Percentiles rank a stretch among this genome's conserved stretches.
Conservation (phyloP, 768 basidiomycete species). For the Tulasnella sp. region DNA sequence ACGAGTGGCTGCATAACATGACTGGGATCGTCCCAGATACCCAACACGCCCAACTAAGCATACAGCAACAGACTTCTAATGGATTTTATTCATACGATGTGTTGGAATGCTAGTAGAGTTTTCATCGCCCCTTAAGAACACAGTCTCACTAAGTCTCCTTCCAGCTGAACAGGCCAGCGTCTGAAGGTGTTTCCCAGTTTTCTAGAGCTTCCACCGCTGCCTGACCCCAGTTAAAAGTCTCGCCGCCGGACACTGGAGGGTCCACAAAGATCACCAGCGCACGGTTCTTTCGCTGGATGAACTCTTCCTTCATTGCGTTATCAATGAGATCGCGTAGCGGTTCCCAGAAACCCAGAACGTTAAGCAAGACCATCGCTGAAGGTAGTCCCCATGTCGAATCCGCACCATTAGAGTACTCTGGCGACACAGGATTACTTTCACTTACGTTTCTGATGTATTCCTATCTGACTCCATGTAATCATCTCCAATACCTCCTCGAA, state of each 20-base stretch:
- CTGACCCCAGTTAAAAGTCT: constrained; percentile 71
- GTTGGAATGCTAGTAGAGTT: no score
- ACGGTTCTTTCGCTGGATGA: constrained; percentile 56
- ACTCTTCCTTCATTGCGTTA: constrained; percentile 56
- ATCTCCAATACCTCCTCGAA: constrained; percentile 95
- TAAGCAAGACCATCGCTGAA: constrained; percentile 74
- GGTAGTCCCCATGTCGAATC: not conserved
- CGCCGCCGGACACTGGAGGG: constrained; percentile 40
- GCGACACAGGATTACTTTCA: not conserved
- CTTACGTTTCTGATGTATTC: constrained; percentile 76
- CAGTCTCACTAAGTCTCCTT: not conserved
- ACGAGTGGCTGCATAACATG: no score
- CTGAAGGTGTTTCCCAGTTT: constrained; percentile 38
- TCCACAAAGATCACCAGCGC: constrained; percentile 65
- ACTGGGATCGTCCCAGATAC: no score
- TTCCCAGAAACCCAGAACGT: constrained; percentile 74
- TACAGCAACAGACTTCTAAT: no score
- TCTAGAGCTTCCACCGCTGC: constrained; percentile 57
- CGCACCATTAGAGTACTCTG: not conserved
- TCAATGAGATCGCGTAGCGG: constrained; percentile 69
- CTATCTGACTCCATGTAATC: constrained; percentile 88
- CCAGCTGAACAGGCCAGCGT: constrained; percentile 12
- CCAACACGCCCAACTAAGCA: no score
- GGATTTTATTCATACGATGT: no score
- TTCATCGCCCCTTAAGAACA: not conserved